Evolutionary conservation across 1,284 basidiomycete species (phyloP).

Genomic region (Cutaneotrichosporon cavernicola): DNA sequence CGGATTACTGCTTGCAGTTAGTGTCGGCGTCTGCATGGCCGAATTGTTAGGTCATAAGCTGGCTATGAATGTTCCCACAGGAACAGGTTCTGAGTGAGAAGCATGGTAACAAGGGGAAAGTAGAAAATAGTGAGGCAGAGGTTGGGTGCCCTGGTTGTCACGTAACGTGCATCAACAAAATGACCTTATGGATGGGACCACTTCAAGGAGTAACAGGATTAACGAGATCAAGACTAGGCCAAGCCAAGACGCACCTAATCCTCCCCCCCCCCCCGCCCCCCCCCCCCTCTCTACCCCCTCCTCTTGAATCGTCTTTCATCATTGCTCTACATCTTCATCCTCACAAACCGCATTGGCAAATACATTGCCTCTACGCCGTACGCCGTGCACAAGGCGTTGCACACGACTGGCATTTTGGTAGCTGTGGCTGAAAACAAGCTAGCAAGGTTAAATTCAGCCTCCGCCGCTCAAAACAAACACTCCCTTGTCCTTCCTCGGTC

Average conservation of each 20-base stretch:
- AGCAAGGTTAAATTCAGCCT: not conserved
- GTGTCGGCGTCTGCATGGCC: too few relatives aligned
- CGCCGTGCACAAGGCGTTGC: not conserved
- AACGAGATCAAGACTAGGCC: too few relatives aligned
- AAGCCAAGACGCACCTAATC: not conserved
- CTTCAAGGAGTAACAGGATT: not conserved
- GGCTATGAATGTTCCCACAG: too few relatives aligned
- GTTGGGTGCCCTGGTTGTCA: not conserved
- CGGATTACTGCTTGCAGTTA: not conserved
- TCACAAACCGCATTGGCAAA: not conserved
- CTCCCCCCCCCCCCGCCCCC: too few relatives aligned
- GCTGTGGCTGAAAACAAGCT: not conserved
- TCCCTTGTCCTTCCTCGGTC: not conserved
- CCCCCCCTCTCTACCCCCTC: not conserved
- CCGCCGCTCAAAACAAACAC: constrained; percentile 1
- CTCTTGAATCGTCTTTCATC: not conserved
- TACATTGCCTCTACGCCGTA: not conserved
- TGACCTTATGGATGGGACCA: not conserved
- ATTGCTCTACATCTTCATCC: not conserved
- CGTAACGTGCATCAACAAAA: constrained; percentile 3
- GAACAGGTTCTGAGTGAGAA: not conserved
- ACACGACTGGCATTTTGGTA: not conserved
- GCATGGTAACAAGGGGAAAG: not conserved
- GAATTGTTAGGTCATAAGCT: too few relatives aligned
- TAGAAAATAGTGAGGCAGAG: not conserved